Percentiles rank a stretch among this genome's conserved stretches.
Evolutionary conservation across 1,139 yeast species (phyloP).

Genomic region (Debaryomycetaceae sp.): DNA sequence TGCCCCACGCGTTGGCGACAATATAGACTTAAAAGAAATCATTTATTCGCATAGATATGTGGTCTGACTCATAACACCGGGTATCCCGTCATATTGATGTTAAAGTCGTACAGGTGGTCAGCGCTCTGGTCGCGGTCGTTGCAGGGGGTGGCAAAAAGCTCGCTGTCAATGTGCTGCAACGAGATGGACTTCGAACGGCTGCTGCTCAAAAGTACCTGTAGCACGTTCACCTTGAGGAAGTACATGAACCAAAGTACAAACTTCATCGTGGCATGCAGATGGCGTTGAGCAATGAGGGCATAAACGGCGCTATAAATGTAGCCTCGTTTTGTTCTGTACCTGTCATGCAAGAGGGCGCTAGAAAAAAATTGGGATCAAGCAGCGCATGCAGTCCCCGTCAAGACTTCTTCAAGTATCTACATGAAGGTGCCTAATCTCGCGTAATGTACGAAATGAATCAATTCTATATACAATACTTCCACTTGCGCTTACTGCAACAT

Average conservation of each 20-base stretch:
- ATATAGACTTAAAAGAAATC: neutral
- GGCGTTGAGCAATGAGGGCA: too few species aligned
- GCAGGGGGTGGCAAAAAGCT: slow-evolving; percentile 30
- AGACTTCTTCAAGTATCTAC: too few species aligned
- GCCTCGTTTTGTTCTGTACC: too few species aligned
- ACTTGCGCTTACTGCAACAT: slow-evolving; percentile 29
- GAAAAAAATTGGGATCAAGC: too few species aligned
- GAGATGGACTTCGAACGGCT: slow-evolving; percentile 32
- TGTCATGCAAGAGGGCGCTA: too few species aligned
- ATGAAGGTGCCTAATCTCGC: too few species aligned
- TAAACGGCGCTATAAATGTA: too few species aligned
- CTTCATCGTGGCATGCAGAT: slow-evolving; percentile 23
- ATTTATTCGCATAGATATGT: neutral
- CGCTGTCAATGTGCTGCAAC: slow-evolving; percentile 31
- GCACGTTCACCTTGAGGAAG: slow-evolving; percentile 33
- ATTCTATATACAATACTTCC: slow-evolving; percentile 10
- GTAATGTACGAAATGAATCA: too few species aligned
- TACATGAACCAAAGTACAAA: slow-evolving; percentile 30
- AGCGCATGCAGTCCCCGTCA: too few species aligned
- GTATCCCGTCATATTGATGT: slow-evolving; percentile 27
- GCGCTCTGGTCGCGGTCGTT: slow-evolving; percentile 19
- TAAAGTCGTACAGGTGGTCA: slow-evolving; percentile 15
- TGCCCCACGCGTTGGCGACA: slow-evolving; percentile 7
- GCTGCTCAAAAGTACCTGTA: slow-evolving; percentile 32
- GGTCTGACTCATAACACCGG: slow-evolving; percentile 15